Percentiles rank a stretch among this genome's conserved stretches.
phyloP scores from a whole-genome alignment of 345 rosid genomes.

The Conringia planisiliqua region DNA sequence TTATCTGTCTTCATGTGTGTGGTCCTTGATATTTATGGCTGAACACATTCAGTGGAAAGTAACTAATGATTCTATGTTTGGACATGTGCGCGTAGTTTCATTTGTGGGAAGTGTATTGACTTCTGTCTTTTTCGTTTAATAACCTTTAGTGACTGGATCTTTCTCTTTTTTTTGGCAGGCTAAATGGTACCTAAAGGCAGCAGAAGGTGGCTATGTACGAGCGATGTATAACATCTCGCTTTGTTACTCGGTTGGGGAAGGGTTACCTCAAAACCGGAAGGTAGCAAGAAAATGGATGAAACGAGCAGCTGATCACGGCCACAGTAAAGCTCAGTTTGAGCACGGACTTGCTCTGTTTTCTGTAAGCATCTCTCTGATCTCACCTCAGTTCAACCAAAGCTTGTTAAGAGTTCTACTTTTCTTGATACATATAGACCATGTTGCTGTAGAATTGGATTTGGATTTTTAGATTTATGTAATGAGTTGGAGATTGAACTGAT shows the following conservation, averaged over 20 bases:
- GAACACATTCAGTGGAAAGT: not conserved
- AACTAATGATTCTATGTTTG: not conserved
- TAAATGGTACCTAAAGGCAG: constrained; percentile 79
- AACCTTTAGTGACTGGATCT: not conserved
- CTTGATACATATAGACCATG: not conserved
- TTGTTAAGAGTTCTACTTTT: not conserved
- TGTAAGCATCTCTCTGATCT: constrained; percentile 37
- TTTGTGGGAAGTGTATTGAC: not conserved
- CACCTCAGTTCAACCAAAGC: not conserved
- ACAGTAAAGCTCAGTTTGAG: constrained; percentile 84
- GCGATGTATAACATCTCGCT: constrained; percentile 88
- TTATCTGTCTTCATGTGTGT: not conserved
- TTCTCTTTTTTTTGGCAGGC: constrained; percentile 42
- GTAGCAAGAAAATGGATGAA: constrained; percentile 90
- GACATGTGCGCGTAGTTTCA: not conserved
- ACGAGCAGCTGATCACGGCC: constrained; percentile 86
- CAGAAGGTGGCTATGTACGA: constrained; percentile 76
- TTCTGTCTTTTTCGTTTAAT: not conserved
- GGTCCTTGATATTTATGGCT: not conserved
- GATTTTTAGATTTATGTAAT: not conserved
- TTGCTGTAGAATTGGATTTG: not conserved
- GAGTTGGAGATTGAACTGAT: not conserved
- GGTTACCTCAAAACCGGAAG: constrained; percentile 50
- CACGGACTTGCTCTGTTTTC: constrained; percentile 82
- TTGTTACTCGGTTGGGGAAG: constrained; percentile 79